Conservation (phyloP, 2,329 filamentous ascomycete species). For the Pseudogymnoascus verrucosus region DNA sequence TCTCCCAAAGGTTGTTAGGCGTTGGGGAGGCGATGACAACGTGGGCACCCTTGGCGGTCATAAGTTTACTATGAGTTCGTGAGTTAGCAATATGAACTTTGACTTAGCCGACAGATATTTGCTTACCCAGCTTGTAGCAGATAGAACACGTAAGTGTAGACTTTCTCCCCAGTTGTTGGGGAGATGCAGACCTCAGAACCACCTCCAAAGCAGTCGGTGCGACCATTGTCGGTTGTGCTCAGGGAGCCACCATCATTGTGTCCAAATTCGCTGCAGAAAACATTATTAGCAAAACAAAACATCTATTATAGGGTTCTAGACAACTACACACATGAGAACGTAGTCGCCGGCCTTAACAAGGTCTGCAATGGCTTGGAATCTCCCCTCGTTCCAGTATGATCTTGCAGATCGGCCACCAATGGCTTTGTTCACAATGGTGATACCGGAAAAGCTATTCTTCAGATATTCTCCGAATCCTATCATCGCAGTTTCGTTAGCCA, state of each 20-base stretch:
- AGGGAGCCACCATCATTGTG: slow-evolving; percentile 59
- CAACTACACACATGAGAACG: slow-evolving; percentile 44
- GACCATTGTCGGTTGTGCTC: slow-evolving; percentile 47
- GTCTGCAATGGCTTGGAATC: slow-evolving; percentile 50
- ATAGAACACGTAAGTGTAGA: slow-evolving; percentile 12
- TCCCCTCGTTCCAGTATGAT: slow-evolving; percentile 58
- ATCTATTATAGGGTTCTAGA: not conserved
- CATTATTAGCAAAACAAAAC: slow-evolving; percentile 51
- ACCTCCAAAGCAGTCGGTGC: slow-evolving; percentile 42
- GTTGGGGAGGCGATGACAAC: slow-evolving; percentile 52
- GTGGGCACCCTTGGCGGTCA: slow-evolving; percentile 43
- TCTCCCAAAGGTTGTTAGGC: slow-evolving; percentile 55
- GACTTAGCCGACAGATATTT: not conserved
- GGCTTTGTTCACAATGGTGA: slow-evolving; percentile 53
- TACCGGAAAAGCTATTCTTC: slow-evolving; percentile 39
- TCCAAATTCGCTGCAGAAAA: slow-evolving; percentile 44
- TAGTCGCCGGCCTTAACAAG: slow-evolving; percentile 45
- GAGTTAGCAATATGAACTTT: not conserved
- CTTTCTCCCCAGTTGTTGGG: slow-evolving; percentile 10
- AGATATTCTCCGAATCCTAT: slow-evolving; percentile 58
- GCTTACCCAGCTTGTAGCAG: slow-evolving; percentile 9
- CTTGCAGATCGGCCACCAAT: slow-evolving; percentile 58
- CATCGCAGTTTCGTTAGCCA: not conserved
- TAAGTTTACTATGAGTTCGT: slow-evolving; percentile 9
- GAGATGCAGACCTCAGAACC: slow-evolving; percentile 12